Evolutionary conservation across 2,329 filamentous ascomycete genomes (phyloP).

Genomic region (Nothopassalora personata): DNA sequence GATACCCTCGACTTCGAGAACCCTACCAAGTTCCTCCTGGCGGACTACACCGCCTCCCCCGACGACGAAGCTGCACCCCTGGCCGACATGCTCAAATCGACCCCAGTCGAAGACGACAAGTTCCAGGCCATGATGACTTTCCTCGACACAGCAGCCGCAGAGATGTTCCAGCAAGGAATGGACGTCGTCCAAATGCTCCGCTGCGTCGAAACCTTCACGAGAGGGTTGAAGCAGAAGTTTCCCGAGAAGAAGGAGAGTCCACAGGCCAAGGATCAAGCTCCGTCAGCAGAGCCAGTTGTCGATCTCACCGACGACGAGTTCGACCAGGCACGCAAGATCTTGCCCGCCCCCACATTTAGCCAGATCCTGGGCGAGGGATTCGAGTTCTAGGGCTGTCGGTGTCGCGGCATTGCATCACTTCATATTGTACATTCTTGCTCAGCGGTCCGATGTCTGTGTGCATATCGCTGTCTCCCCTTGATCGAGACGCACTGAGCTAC

Average conservation of each 20-base stretch:
- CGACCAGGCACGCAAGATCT: not conserved
- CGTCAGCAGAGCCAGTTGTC: not conserved
- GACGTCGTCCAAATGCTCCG: not conserved
- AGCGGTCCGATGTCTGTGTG: too few species aligned
- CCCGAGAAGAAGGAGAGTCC: not conserved
- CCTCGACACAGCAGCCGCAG: not conserved
- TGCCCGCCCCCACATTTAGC: too few species aligned
- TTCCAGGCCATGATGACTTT: not conserved
- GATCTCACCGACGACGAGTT: not conserved
- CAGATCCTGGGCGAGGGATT: too few species aligned
- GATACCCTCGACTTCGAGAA: not conserved
- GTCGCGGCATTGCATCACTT: too few species aligned
- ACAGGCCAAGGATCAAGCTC: too few species aligned
- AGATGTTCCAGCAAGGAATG: not conserved
- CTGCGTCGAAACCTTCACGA: not conserved
- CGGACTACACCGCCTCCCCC: not conserved
- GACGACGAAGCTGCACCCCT: not conserved
- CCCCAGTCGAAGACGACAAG: not conserved
- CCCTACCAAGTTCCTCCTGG: not conserved
- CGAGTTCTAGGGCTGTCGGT: too few species aligned
- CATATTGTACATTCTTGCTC: too few species aligned
- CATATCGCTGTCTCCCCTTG: not conserved
- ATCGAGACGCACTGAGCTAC: not conserved
- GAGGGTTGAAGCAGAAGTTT: not conserved
- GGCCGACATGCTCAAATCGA: not conserved